These are phyloP conservation scores for Metschnikowia kofuensis DNA, from an alignment of 805 yeast genomes.

Conservation along the genomic window DNA sequence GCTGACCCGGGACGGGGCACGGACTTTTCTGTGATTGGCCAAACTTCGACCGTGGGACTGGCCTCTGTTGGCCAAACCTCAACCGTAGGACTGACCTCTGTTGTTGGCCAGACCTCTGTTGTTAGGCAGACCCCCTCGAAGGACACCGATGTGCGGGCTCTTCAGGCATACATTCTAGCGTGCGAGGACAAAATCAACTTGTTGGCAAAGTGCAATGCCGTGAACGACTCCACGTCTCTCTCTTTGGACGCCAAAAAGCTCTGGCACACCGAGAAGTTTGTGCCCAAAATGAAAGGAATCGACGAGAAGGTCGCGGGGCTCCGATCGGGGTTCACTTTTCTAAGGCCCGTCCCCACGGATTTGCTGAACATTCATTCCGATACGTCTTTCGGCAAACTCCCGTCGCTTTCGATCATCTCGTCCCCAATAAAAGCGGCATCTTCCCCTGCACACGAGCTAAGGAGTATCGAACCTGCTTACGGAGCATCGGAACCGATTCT, in stretches of 20 bases:
- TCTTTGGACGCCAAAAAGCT: constrained; percentile 35
- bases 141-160: constrained; percentile 10
- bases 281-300: constrained; percentile 23
- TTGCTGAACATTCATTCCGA: constrained; percentile 11
- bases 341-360: constrained; percentile 14
- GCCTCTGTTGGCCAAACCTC: too few species aligned
- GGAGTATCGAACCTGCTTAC: neutral
- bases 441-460: neutral
- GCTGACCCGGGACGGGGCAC: neutral
- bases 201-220: constrained; percentile 28
- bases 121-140: neutral
- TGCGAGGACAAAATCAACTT: constrained; percentile 28
- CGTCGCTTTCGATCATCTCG: constrained; percentile 5
- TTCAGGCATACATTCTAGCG: constrained; percentile 23
- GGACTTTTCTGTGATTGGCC: neutral
- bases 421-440: constrained; percentile 1
- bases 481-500: neutral
- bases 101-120: too few species aligned
- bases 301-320: constrained; percentile 13
- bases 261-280: constrained; percentile 24
- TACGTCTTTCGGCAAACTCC: constrained; percentile 3
- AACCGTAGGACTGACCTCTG: too few species aligned
- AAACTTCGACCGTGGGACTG: too few species aligned
- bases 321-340: constrained; percentile 15
- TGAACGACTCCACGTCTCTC: constrained; percentile 36